Evolutionary conservation across 1,284 basidiomycete species (phyloP), one percentile per base, ranked within the genome.

Genomic region (Leccinum subfulvum): DNA sequence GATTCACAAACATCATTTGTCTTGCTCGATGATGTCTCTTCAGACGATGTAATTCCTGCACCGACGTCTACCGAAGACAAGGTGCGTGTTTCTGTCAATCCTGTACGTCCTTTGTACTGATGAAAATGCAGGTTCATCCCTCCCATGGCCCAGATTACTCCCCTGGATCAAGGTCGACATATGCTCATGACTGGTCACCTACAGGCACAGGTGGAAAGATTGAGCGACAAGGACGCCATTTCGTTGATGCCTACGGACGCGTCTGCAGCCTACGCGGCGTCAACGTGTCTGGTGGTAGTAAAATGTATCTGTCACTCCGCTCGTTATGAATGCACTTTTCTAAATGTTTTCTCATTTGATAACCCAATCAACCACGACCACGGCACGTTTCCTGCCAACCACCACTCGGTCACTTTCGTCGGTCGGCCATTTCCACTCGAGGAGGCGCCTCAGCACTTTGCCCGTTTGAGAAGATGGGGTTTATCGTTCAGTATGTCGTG

Each of bases 391-490:
- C 90, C 88, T 52, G 78, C 80, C 8, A 81, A 87, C 61, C 84
- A 85, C 53, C 77, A 84, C 56, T 74, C 77, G 3, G 87, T 91
- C 2, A 92, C 88, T 1, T 96, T 95, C 71, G 87, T 94, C 47
- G 89, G 88, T 14, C 79, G 91, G 33, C 94, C 94, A 1, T 95
- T 96, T 71, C 89, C 93, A 13, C 76, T 96, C 1, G 84, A 89
- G 58, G 89, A 95, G 66, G 94, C 94, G 0, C 89, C 85, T 21
- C 85, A 92, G 65, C 93, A 96, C 72, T 89, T 95, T 73, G 81
- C 88, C 1, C 80, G 94, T 60, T 78, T 96, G 30, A 80, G 89
- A 57, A 79, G 90, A 74, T 96, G 94, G 94, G 94, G 94, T 1
- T 77, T 95, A 67, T 91, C 91, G 0, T 93, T 95, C 71, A 80